Evolutionary conservation across 2,329 filamentous ascomycete genomes (phyloP), one percentile per base, ranked within the genome.

Genomic region (Trichoderma semiorbis): DNA sequence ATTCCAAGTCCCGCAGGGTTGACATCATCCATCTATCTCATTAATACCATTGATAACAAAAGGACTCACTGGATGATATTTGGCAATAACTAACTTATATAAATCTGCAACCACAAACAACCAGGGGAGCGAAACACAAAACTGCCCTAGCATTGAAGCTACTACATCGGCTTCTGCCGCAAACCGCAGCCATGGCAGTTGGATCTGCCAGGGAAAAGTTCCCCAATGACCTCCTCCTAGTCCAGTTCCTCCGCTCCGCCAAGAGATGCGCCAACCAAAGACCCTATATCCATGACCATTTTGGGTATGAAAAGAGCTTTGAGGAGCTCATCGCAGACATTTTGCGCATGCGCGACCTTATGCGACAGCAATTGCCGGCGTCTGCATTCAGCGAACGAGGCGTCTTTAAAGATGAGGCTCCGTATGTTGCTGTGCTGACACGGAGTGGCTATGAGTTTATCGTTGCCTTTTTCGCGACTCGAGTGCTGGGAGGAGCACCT

Each of bases 371-470:
- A 8, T 32, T 75, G 1, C 73, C 75, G 2, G 4, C 65, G 10
- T 70, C 69, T 2, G 58, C 28, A 3, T 65, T 76, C 5, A 57
- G 36, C 12, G 66, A 70, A 1, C 53, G 60, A 3, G 73, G 72
- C 0, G 7, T 76, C 5, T 36, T 77, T 16, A 24, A 21, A 2
- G 47, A 73, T 1, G 36, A 72, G 3, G 12, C 16, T 4, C 72
- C 74, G 2, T 74, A 77, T 24, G 47, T 74, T 7, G 57, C 60
- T 7, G 63, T 73, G 18, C 73, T 76, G 16, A 72, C 75, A 21
- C 34, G 39, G 24, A 73, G 73, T 10, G 75, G 76, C 7, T 77
- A 77, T 53, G 76, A 76, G 55, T 77, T 77, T 28, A 57, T 75
- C 12, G 76, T 77, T 6, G 75, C 75, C 3, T 77, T 76, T 39